Base-by-base conservation (phyloP, 2,329 filamentous ascomycete species). In the Periconia sp. region DNA sequence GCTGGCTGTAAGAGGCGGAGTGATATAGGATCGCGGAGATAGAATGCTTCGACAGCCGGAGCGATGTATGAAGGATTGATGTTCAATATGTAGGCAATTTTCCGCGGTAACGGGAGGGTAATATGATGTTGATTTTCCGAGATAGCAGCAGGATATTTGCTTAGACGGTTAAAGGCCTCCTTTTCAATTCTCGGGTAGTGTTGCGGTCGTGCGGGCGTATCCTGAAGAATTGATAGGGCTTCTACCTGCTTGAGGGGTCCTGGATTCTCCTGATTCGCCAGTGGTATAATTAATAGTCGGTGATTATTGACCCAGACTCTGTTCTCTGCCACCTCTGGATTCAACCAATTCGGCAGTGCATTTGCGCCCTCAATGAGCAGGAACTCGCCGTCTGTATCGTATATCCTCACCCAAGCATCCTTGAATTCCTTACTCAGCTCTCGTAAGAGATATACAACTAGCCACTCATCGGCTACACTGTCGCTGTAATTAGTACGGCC, bases 391-490 rank as follows among this genome's bases (percentile, higher is more conserved):
- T 97, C 94, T 35, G 85, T 87, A 67, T 99, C 94, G 46, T 82
- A 85, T 4, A 95, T 80, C 35, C 88, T 85, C 33, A 91, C 81
- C 92, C 92, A 99, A 6, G 91, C 76, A 46, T 87, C 78, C 4
- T 83, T 76, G 58, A 88, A 88, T 25, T 80, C 78, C 56, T 79
- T 87, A 56, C 86, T 92, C 56, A 97, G 73, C 70, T 95, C 87
- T 31, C 88, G 84, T 21, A 99, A 77, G 4, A 97, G 74, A 71
- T 92, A 96, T 15, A 97, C 92, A 46, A 97, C 86, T 5, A 97
- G 81, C 95, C 94, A 99, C 74, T 99, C 95, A 59, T 99, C 94
- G 62, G 96, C 92, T 4, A 97, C 85, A 0, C 91, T 94, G 70
- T 99, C 95, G 7, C 92, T 92, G 61, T 91, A 97, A 65, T 92